Base-by-base conservation (phyloP, 2,329 filamentous ascomycete species). In the Colletotrichum spaethianum region DNA sequence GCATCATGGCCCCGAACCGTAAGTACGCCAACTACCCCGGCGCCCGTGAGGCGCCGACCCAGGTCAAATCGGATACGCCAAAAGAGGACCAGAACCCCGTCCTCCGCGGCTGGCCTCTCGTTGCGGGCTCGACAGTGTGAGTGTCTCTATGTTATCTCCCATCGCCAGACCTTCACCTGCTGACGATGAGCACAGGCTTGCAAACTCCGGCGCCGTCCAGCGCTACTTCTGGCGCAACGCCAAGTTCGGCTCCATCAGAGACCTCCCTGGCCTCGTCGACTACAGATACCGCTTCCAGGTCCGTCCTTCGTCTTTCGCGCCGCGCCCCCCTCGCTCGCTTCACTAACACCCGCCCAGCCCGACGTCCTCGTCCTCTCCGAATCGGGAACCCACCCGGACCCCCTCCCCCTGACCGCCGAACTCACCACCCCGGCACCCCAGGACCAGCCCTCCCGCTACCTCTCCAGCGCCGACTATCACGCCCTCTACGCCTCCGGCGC, bases 381-480 rank as follows among this genome's bases (percentile, higher is more conserved):
- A 76, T 83, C 23, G 79, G 81, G 33, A 78, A 75, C 73, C 14
- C 67, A 73, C 42, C 62, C 70, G 55, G 70, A 70, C 1, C 50
- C 61, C 67, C 62, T 75, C 12, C 77, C 60, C 42, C 75, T 4
- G 73, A 75, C 36, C 78, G 85, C 76, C 83, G 82, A 3, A 75
- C 82, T 0, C 81, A 85, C 81, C 59, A 78, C 80, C 56, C 81
- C 81, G 14, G 82, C 83, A 60, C 82, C 87, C 9, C 78, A 81
- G 20, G 79, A 83, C 55, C 78, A 84, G 16, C 76, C 80, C 6
- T 85, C 84, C 20, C 87, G 89, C 55, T 94, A 93, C 82, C 90
- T 91, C 79, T 93, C 93, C 4, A 89, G 91, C 31, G 87, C 89
- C 16, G 94, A 98, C 82, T 98, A 95, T 79, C 92, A 94, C 79